These are phyloP conservation scores for Gentiana dahurica DNA, from an alignment of 257 asterid species.

Conservation along the genomic window DNA sequence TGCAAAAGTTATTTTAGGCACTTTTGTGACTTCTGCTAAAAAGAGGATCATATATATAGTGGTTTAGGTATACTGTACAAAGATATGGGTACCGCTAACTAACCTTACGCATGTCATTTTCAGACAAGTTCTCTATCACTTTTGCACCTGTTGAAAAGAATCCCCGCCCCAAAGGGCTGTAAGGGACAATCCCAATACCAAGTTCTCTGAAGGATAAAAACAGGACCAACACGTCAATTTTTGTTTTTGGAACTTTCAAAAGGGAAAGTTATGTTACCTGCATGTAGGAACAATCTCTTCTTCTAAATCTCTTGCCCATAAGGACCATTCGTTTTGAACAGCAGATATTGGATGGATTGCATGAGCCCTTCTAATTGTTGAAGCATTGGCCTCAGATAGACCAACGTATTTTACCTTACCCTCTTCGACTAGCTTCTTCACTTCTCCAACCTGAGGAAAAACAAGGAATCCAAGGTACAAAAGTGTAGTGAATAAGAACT, in stretches of 20 bases:
- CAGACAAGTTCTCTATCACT: conserved; percentile 7
- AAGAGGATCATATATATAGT: no score
- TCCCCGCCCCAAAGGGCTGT: conserved; percentile 28
- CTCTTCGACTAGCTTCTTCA: conserved; percentile 18
- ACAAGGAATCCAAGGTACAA: not conserved
- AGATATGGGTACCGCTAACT: not conserved
- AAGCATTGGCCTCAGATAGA: conserved; percentile 23
- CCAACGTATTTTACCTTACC: conserved; percentile 22
- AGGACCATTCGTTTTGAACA: conserved; percentile 25
- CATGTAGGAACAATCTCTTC: conserved; percentile 28
- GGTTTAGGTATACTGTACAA: no score
- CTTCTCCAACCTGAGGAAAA: conserved; percentile 15
- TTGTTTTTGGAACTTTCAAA: no score
- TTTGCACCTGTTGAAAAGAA: conserved; percentile 18
- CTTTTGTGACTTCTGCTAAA: no score
- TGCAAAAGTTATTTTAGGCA: no score
- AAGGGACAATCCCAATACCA: conserved; percentile 33
- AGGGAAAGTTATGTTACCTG: conserved; percentile 7
- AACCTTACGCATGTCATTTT: conserved; percentile 23
- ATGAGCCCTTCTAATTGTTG: conserved; percentile 30
- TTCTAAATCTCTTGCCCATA: conserved; percentile 23
- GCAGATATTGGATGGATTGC: conserved; percentile 29
- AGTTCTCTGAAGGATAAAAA: conserved; percentile 11
- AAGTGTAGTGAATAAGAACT: not conserved
- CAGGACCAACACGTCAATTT: not conserved